These are phyloP conservation scores for Gremmenia infestans DNA, from an alignment of 2,329 filamentous ascomycete genomes.

Conservation along the genomic window DNA sequence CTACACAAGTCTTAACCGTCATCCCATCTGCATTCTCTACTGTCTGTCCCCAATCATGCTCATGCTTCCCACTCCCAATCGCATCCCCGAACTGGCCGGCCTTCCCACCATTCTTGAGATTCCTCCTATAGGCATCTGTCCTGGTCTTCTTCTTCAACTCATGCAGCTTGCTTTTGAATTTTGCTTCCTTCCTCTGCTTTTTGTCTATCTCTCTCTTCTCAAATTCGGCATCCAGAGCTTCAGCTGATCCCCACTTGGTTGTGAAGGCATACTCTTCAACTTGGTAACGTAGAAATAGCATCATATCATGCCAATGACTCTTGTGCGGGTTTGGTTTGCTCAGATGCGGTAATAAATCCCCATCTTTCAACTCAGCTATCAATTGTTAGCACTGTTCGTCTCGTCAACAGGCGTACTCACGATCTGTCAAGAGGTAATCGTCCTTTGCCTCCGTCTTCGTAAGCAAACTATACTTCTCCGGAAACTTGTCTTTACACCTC, in stretches of 20 bases:
- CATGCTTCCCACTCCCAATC: slow-evolving; percentile 67
- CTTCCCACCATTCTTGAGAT: slow-evolving; percentile 49
- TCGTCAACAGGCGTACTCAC: slow-evolving; percentile 41
- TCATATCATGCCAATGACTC: slow-evolving; percentile 97
- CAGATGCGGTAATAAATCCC: slow-evolving; percentile 79
- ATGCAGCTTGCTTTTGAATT: slow-evolving; percentile 83
- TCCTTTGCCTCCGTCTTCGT: slow-evolving; percentile 96
- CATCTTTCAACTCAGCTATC: slow-evolving; percentile 81
- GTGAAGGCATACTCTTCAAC: slow-evolving; percentile 90
- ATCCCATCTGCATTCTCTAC: slow-evolving; percentile 67
- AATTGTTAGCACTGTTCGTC: slow-evolving; percentile 2
- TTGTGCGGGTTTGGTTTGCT: slow-evolving; percentile 93
- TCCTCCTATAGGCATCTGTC: slow-evolving; percentile 81
- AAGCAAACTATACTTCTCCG: slow-evolving; percentile 89
- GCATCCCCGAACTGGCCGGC: slow-evolving; percentile 67
- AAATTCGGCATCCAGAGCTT: slow-evolving; percentile 84
- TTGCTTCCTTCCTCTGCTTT: slow-evolving; percentile 81
- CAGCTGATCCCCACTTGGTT: slow-evolving; percentile 84
- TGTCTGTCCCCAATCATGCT: slow-evolving; percentile 78
- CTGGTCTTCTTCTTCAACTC: slow-evolving; percentile 91
- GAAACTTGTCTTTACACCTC: slow-evolving; percentile 79
- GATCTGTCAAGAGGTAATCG: slow-evolving; percentile 91
- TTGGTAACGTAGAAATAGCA: slow-evolving; percentile 89
- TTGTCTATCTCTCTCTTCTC: slow-evolving; percentile 72
- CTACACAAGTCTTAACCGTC: slow-evolving; percentile 73